A percentile compares a stretch with the other conserved stretches of the same genome.
Evolutionary conservation across 2,329 filamentous ascomycete species (phyloP).

Genomic region (Aspergillus tanneri): DNA sequence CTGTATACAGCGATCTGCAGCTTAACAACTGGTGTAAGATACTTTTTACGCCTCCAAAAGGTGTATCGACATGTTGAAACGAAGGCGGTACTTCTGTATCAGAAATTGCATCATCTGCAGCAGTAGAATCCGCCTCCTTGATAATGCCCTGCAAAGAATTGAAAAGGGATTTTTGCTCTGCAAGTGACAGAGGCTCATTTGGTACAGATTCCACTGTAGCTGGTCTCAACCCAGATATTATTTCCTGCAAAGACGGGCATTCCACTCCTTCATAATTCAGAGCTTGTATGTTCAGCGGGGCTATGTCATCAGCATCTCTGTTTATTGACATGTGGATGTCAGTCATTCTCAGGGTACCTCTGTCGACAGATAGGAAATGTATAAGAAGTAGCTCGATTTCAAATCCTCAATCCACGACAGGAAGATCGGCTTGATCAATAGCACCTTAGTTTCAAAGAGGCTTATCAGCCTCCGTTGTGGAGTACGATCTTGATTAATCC

Average conservation of each 20-base stretch:
- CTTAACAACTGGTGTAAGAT: slow-evolving; percentile 40
- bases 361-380: neutral
- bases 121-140: slow-evolving; percentile 22
- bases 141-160: slow-evolving; percentile 33
- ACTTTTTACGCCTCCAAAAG: slow-evolving; percentile 28
- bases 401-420: neutral
- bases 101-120: slow-evolving; percentile 23
- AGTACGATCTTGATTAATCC: no score
- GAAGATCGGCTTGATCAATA: no score
- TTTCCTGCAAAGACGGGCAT: slow-evolving; percentile 26
- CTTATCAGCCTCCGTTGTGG: no score
- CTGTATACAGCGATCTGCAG: slow-evolving; percentile 36
- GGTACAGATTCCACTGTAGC: slow-evolving; percentile 19
- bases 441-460: no score
- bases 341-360: neutral
- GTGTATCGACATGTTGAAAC: slow-evolving; percentile 30
- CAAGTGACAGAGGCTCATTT: slow-evolving; percentile 19
- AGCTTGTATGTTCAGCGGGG: neutral
- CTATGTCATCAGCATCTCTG: neutral
- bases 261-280: slow-evolving; percentile 14
- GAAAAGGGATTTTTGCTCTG: slow-evolving; percentile 38
- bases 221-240: slow-evolving; percentile 26
- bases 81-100: slow-evolving; percentile 30
- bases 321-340: neutral
- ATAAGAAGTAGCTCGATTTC: neutral